Percentiles rank a stretch among this genome's conserved stretches.
Conservation (phyloP, 108 stramenopile species). For the Nannochloropsis salina region DNA sequence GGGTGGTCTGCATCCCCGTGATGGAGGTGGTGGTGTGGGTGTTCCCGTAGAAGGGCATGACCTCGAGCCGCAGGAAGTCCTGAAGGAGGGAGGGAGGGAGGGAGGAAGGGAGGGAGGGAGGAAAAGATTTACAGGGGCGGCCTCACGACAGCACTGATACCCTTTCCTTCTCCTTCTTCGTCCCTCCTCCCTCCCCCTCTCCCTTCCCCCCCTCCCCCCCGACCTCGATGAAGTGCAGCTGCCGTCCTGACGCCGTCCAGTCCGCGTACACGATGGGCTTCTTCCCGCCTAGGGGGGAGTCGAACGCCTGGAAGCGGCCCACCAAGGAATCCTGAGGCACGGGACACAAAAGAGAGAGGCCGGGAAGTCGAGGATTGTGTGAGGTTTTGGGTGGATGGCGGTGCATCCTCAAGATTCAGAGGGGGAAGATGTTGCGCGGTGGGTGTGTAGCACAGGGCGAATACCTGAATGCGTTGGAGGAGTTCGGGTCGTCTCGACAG, state of each 20-base stretch:
- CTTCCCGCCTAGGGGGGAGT: background rate
- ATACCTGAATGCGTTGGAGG: background rate
- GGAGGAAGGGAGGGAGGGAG: background rate
- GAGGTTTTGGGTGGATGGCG: background rate
- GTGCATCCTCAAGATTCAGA: no score
- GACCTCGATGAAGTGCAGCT: conserved; percentile 36
- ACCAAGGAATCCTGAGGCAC: background rate
- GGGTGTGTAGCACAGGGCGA: background rate
- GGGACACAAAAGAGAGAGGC: no score
- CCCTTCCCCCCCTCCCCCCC: no score
- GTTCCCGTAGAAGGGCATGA: conserved; percentile 80
- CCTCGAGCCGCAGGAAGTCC: conserved; percentile 33
- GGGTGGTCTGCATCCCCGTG: conserved; percentile 75
- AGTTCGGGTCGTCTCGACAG: background rate
- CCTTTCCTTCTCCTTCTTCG: background rate
- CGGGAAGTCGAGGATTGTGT: background rate
- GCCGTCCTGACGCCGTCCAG: conserved; percentile 53
- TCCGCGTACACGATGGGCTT: conserved; percentile 39
- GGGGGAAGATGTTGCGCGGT: no score
- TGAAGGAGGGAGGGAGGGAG: background rate
- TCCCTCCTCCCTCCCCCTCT: background rate
- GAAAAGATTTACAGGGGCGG: background rate
- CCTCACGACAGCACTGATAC: no score
- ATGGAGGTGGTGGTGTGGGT: conserved; percentile 75
- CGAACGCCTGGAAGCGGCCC: conserved; percentile 18